Conservation (phyloP, 768 basidiomycete species). For the Suillus weaverae region DNA sequence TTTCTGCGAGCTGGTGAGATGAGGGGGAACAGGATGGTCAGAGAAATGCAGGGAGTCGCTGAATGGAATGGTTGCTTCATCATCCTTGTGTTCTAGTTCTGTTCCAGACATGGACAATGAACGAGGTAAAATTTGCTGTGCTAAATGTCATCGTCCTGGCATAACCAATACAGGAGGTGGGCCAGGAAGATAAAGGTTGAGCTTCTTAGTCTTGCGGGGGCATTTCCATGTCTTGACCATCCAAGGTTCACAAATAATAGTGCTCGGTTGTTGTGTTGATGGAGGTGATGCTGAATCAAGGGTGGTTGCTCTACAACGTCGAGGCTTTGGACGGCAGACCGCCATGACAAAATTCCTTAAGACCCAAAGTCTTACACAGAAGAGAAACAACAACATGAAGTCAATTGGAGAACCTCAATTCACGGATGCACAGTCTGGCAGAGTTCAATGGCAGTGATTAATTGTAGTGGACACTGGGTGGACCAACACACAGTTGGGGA, state of each 20-base stretch:
- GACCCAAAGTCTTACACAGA: not conserved
- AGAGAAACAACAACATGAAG: too few species aligned
- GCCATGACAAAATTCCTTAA: not conserved
- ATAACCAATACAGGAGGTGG: not conserved
- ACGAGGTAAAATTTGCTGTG: not conserved
- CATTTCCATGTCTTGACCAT: not conserved
- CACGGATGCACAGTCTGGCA: too few species aligned
- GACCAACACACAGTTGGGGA: too few species aligned
- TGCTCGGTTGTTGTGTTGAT: not conserved
- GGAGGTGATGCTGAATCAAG: not conserved
- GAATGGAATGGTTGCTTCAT: not conserved
- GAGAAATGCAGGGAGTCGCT: not conserved
- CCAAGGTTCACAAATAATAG: not conserved
- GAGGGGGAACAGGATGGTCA: not conserved
- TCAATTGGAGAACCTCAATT: too few species aligned
- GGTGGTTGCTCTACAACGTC: not conserved
- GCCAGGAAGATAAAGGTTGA: slow-evolving; percentile 2
- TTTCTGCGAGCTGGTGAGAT: not conserved
- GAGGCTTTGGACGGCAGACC: not conserved
- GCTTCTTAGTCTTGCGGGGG: not conserved
- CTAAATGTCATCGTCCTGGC: slow-evolving; percentile 1
- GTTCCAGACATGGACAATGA: not conserved
- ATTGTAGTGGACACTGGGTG: too few species aligned
- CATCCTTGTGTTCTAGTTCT: not conserved
- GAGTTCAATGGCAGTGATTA: too few species aligned